phyloP scores from a whole-genome alignment of 306 rosid species.

The Benincasa hispida region DNA sequence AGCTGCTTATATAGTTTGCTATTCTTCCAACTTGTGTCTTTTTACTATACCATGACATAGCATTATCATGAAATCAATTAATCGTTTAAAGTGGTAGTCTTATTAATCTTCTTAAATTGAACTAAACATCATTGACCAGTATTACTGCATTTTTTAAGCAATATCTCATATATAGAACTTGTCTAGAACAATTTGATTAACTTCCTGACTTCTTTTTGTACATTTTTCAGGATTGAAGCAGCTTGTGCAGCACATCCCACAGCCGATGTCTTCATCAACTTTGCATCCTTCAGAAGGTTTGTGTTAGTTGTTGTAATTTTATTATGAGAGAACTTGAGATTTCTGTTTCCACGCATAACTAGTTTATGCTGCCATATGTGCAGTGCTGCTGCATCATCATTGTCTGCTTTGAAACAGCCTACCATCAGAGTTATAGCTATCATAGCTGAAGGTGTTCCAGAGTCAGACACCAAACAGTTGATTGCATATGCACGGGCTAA shows the following conservation, averaged over 20 bases:
- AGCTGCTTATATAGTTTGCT: not conserved
- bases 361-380: conserved; percentile 15
- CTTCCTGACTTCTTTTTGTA: not conserved
- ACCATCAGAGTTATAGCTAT: conserved; percentile 92
- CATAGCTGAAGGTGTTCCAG: conserved; percentile 99
- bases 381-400: conserved; percentile 97
- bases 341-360: not conserved
- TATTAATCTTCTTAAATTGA: not conserved
- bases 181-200: not conserved
- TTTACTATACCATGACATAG: not conserved
- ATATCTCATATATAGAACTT: not conserved
- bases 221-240: conserved; percentile 70
- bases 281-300: conserved; percentile 91
- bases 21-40: not conserved
- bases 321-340: not conserved
- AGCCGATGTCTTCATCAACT: conserved; percentile 97
- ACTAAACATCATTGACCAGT: not conserved
- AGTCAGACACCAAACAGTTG: conserved; percentile 84
- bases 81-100: not conserved
- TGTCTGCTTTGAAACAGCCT: conserved; percentile 86
- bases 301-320: conserved; percentile 9
- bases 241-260: conserved; percentile 97
- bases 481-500: conserved; percentile 86
- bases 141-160: not conserved
- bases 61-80: not conserved